Percentiles rank a stretch among this genome's conserved stretches.
Evolutionary conservation across 306 rosid species (phyloP).

Genomic region (Medicago lupulina): DNA sequence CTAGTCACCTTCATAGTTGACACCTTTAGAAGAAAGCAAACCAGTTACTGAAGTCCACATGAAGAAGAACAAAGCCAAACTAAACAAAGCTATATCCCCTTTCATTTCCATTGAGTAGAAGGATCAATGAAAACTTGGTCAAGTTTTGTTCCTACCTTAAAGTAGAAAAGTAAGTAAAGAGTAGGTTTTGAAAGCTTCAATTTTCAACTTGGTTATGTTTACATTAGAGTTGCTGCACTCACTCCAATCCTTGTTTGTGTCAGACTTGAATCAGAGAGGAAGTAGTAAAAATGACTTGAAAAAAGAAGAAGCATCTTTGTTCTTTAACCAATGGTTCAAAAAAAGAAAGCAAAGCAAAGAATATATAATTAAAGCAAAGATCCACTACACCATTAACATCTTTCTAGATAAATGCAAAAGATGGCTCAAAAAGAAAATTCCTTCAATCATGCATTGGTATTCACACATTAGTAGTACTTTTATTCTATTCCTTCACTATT

Average conservation of each 20-base stretch:
- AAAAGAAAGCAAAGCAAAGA: slow-evolving; percentile 52
- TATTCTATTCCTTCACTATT: slow-evolving; percentile 44
- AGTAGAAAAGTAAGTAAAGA: slow-evolving; percentile 39
- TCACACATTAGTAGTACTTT: slow-evolving; percentile 30
- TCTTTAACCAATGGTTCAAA: slow-evolving; percentile 47
- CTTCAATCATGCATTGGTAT: slow-evolving; percentile 76
- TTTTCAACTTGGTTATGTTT: slow-evolving; percentile 50
- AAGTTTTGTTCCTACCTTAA: slow-evolving; percentile 33
- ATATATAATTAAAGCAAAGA: slow-evolving; percentile 56
- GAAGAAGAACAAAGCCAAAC: slow-evolving; percentile 50
- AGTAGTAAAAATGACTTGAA: slow-evolving; percentile 48
- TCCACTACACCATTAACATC: slow-evolving; percentile 43
- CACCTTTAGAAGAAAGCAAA: slow-evolving; percentile 80
- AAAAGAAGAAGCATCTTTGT: slow-evolving; percentile 51
- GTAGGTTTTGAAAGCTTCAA: slow-evolving; percentile 58
- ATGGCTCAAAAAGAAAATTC: slow-evolving; percentile 57
- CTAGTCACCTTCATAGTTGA: slow-evolving; percentile 85
- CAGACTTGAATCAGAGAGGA: slow-evolving; percentile 51
- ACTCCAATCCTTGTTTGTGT: slow-evolving; percentile 54
- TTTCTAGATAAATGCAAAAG: slow-evolving; percentile 62
- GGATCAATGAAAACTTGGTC: slow-evolving; percentile 33
- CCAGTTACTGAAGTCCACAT: slow-evolving; percentile 56
- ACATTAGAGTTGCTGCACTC: slow-evolving; percentile 55
- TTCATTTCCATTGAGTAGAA: slow-evolving; percentile 58
- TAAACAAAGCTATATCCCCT: slow-evolving; percentile 41